These are phyloP conservation scores for Crithidia sp. DNA, from an alignment of 208 protist genomes.

Conservation along the genomic window DNA sequence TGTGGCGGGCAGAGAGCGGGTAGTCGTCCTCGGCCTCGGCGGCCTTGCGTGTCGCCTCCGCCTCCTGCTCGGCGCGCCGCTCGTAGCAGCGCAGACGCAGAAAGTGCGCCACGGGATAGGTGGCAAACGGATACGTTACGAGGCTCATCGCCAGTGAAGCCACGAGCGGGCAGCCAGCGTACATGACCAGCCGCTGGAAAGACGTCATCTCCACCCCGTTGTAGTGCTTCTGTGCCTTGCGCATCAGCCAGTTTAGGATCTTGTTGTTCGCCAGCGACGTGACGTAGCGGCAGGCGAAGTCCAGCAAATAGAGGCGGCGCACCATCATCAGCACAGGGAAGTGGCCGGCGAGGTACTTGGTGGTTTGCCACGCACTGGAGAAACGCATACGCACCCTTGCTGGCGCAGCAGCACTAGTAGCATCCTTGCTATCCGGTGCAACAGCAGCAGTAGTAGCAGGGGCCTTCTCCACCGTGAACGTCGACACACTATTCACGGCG, in stretches of 20 bases:
- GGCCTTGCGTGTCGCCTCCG: not conserved
- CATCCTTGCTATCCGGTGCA: not conserved
- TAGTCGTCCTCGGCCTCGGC: constrained; percentile 27
- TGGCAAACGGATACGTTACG: constrained; percentile 38
- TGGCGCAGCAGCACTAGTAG: not conserved
- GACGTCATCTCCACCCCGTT: constrained; percentile 11
- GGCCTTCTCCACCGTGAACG: constrained; percentile 22
- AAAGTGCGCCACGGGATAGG: constrained; percentile 42
- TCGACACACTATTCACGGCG: constrained; percentile 36
- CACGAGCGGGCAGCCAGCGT: constrained; percentile 32
- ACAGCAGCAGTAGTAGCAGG: not conserved
- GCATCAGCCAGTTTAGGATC: constrained; percentile 30
- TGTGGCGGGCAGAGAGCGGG: constrained; percentile 2
- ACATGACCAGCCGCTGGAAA: constrained; percentile 23
- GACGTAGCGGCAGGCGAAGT: constrained; percentile 41
- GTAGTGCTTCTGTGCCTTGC: constrained; percentile 10
- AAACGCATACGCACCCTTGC: constrained; percentile 26
- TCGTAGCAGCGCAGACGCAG: constrained; percentile 40
- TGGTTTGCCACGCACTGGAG: constrained; percentile 16
- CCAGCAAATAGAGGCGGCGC: constrained; percentile 28
- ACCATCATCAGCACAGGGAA: constrained; percentile 34
- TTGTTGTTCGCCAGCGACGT: constrained; percentile 40
- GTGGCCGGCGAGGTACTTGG: constrained; percentile 21
- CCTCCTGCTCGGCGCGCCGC: constrained; percentile 23
- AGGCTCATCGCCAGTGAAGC: constrained; percentile 25